phyloP scores from a whole-genome alignment of 2,329 filamentous ascomycete genomes.

The Diplodia seriata region DNA sequence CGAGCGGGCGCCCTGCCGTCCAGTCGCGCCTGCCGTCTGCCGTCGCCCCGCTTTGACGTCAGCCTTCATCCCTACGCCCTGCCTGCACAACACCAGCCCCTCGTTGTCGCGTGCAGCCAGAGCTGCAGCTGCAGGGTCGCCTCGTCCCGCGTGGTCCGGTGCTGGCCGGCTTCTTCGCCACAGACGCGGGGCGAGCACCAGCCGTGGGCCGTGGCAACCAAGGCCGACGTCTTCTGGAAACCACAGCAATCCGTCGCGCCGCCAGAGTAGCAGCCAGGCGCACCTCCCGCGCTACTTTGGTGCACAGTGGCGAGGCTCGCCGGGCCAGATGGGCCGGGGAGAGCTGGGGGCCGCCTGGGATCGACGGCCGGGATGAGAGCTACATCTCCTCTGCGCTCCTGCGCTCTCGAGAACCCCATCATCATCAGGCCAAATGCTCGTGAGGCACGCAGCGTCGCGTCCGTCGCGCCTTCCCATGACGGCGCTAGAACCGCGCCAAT shows the following conservation, averaged over 20 bases:
- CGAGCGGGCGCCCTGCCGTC: too few species aligned
- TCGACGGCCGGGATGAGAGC: constrained; percentile 23
- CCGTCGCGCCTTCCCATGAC: background rate
- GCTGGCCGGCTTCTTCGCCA: too few species aligned
- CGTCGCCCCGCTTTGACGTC: constrained; percentile 13
- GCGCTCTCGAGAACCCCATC: background rate
- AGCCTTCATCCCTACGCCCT: background rate
- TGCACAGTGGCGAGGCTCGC: too few species aligned
- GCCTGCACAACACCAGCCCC: background rate
- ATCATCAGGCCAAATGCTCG: too few species aligned
- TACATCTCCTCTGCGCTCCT: too few species aligned
- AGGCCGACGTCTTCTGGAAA: too few species aligned
- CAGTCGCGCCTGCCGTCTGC: background rate
- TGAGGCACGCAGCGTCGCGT: background rate
- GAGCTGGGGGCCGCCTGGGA: background rate
- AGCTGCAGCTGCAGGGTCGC: background rate
- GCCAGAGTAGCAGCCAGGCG: too few species aligned
- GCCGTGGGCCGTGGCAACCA: too few species aligned
- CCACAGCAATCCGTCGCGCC: too few species aligned
- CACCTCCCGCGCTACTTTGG: too few species aligned
- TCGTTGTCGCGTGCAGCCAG: background rate
- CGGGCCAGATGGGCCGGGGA: too few species aligned
- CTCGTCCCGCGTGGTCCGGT: background rate
- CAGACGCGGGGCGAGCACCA: too few species aligned
- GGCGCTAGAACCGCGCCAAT: background rate